Evolutionary conservation across 306 rosid genomes (phyloP).

Genomic region (Elaeagnus macrophylla): DNA sequence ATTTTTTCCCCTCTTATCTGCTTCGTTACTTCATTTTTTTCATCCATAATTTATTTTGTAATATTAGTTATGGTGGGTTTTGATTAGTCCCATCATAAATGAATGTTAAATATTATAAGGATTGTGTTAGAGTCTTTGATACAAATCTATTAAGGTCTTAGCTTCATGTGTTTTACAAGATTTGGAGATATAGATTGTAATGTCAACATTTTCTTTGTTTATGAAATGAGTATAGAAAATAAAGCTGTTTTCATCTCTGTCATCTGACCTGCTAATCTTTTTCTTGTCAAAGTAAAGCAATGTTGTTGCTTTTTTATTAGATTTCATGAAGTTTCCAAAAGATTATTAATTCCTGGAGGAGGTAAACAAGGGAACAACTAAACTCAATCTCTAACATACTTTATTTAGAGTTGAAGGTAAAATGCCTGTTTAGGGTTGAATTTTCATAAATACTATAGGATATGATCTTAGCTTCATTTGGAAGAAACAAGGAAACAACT

Average conservation of each 20-base stretch:
- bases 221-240: constrained; percentile 18
- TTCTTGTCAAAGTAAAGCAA: not conserved
- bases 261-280: not conserved
- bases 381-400: too few relatives aligned
- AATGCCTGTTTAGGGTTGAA: too few relatives aligned
- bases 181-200: constrained; percentile 23
- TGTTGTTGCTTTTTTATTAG: not conserved
- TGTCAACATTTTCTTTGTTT: constrained; percentile 11
- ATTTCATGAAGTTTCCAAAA: not conserved
- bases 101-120: constrained; percentile 17
- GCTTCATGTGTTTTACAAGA: constrained; percentile 17
- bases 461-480: too few relatives aligned
- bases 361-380: too few relatives aligned
- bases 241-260: constrained; percentile 11
- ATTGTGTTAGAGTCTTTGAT: constrained; percentile 25
- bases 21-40: constrained; percentile 19
- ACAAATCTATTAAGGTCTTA: constrained; percentile 17
- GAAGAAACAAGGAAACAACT: too few relatives aligned
- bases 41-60: constrained; percentile 27
- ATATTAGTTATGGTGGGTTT: constrained; percentile 27
- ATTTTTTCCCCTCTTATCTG: constrained; percentile 8
- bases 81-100: constrained; percentile 24
- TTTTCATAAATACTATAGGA: too few relatives aligned
- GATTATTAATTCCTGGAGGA: not conserved
- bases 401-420: too few relatives aligned